Evolutionary conservation across 2,329 filamentous ascomycete species (phyloP), one percentile per base, ranked within the genome.

Genomic region (Ascocoryne sarcoides): DNA sequence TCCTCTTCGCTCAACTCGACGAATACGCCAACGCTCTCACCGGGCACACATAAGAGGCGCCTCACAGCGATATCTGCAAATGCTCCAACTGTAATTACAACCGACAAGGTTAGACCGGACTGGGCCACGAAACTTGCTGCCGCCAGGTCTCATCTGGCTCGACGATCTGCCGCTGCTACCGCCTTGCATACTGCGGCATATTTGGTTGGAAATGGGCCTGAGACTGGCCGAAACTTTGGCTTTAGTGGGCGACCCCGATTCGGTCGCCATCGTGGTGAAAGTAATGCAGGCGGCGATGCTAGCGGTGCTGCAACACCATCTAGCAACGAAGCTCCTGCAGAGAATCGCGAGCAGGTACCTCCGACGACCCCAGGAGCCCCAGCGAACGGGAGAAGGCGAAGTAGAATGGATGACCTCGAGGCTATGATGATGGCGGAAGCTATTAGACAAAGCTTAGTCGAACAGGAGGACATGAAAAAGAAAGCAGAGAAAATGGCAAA

Each of bases 341-440:
- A 45, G 10, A 18, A 46, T n/a, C 42, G 53, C 20, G 60, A 55
- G 10, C 60, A 60, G 21, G 38, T 45, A 17, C 26, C 48, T 9
- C 37, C 48, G 7, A 42, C 47, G 33, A 51, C 52, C 15, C 41
- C 50, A 37, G 63, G 66, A 18, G 46, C 30, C 52, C 50, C 41
- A 51, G 41, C 57, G 40, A 38, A 64, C 65, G 44, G 39, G 17
- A 50, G 53, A 29, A 50, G 51, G 30, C 64, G 79, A 44, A 66
- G 76, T 46, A 73, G 86, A 20, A 77, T 93, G 58, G 86, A 93
- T 16, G 89, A 96, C 52, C 71, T 96, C 0, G 92, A 98, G 60
- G 90, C 95, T 36, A 84, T 98, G 69, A 98, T 98, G 92, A 88
- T 96, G 70, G 87, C 92, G 71, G 92, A 98, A 61, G 92, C 92